These are phyloP conservation scores for Nannochloropsis gaditana DNA, from an alignment of 108 stramenopile species.

Conservation along the genomic window DNA sequence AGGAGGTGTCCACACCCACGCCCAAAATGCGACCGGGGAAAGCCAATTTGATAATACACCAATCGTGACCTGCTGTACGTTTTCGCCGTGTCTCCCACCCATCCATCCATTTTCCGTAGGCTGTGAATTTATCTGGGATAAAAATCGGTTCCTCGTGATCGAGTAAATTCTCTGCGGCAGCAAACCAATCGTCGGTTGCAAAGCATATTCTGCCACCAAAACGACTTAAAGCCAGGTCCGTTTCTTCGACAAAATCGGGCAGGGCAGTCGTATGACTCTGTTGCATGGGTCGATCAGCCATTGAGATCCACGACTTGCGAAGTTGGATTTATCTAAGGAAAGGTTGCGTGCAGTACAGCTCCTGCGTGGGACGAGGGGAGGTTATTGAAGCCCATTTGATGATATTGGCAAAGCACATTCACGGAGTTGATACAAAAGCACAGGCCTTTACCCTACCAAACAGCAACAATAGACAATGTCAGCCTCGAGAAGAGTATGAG, in stretches of 20 bases:
- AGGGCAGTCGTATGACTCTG: not conserved
- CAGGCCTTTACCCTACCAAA: no score
- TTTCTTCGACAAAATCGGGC: not conserved
- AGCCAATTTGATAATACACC: conserved; percentile 71
- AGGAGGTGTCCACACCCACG: conserved; percentile 75
- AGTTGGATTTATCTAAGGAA: no score
- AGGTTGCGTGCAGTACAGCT: no score
- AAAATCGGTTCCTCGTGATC: conserved; percentile 62
- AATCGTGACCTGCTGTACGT: conserved; percentile 73
- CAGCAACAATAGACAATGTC: no score
- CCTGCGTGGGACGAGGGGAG: no score
- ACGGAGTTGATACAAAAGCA: no score
- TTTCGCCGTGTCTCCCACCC: conserved; percentile 81
- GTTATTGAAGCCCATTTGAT: no score
- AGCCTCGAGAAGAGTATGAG: no score
- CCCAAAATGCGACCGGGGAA: conserved; percentile 47
- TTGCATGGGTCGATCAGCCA: not conserved
- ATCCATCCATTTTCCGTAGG: conserved; percentile 86
- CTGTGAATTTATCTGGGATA: conserved; percentile 68
- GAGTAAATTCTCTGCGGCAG: conserved; percentile 67
- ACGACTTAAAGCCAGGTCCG: conserved; percentile 7
- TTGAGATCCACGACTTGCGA: not conserved
- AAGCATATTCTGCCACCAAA: conserved; percentile 57
- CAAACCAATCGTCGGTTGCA: conserved; percentile 89
- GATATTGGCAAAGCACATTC: no score